Conservation (phyloP, 2,329 filamentous ascomycete genomes). For the Aspergillus persii region DNA sequence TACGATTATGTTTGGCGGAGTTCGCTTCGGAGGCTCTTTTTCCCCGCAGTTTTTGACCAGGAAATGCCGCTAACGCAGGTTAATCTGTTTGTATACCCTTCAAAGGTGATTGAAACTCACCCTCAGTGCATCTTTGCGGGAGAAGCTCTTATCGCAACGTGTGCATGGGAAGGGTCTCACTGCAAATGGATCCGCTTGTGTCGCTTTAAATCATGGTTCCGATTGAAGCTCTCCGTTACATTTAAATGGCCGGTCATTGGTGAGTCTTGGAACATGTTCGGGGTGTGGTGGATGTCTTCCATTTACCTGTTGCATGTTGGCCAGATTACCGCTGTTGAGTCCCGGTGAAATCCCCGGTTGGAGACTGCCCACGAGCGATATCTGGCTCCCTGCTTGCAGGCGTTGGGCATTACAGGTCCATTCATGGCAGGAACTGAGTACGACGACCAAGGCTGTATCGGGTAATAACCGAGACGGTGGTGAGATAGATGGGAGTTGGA, state of each 20-base stretch:
- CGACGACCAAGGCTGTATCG: slow-evolving; percentile 46
- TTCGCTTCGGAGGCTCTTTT: slow-evolving; percentile 15
- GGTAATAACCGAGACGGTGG: slow-evolving; percentile 32
- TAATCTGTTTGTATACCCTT: not conserved
- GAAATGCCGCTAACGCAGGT: slow-evolving; percentile 56
- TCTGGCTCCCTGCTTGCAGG: slow-evolving; percentile 71
- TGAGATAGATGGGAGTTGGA: slow-evolving; percentile 21
- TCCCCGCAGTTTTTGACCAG: slow-evolving; percentile 68
- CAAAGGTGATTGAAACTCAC: slow-evolving; percentile 54
- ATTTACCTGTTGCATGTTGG: slow-evolving; percentile 61
- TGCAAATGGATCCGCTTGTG: slow-evolving; percentile 94
- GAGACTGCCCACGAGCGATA: slow-evolving; percentile 66
- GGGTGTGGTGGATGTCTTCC: slow-evolving; percentile 51
- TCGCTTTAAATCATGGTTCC: slow-evolving; percentile 93
- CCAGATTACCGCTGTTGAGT: slow-evolving; percentile 62
- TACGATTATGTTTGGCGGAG: no score
- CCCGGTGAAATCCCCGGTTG: slow-evolving; percentile 56
- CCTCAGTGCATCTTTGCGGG: slow-evolving; percentile 94
- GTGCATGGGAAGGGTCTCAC: slow-evolving; percentile 94
- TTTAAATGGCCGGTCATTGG: slow-evolving; percentile 85
- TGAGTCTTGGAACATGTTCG: slow-evolving; percentile 52
- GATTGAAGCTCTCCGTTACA: slow-evolving; percentile 94
- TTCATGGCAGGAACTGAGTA: slow-evolving; percentile 62
- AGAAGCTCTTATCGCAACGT: slow-evolving; percentile 95
- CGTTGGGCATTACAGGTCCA: slow-evolving; percentile 72